These are phyloP conservation scores for Chaetomium olivaceum DNA, from an alignment of 2,329 filamentous ascomycete genomes.

Conservation along the genomic window DNA sequence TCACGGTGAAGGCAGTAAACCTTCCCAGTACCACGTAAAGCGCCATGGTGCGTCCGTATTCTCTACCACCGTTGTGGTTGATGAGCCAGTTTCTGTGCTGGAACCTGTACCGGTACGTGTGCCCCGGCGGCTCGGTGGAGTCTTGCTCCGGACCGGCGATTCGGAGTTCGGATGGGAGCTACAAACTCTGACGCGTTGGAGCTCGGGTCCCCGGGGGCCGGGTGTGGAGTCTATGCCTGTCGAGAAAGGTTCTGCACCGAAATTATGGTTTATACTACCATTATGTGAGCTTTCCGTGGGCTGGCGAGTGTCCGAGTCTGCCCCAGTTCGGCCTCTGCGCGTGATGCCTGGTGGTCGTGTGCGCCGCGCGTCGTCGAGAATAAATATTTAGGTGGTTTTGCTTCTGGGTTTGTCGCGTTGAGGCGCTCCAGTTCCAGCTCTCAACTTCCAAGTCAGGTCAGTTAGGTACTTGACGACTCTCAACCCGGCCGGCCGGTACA, in stretches of 20 bases:
- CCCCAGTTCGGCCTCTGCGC: background rate
- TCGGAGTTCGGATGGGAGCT: slow-evolving; percentile 2
- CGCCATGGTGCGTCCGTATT: slow-evolving; percentile 12
- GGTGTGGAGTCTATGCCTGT: background rate
- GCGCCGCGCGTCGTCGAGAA: background rate
- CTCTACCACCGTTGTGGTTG: slow-evolving; percentile 8
- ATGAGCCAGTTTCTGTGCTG: background rate
- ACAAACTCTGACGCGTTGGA: background rate
- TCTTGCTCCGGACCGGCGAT: background rate
- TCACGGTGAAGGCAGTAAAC: slow-evolving; percentile 27
- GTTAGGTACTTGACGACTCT: background rate
- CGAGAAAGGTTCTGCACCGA: slow-evolving; percentile 1
- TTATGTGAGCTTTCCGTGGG: background rate
- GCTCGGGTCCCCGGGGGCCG: background rate
- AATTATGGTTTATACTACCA: background rate
- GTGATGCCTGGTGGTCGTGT: background rate
- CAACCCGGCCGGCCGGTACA: slow-evolving; percentile 12
- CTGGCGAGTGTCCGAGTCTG: background rate
- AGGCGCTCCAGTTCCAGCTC: background rate
- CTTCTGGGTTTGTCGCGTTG: slow-evolving; percentile 1
- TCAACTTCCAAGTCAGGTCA: background rate
- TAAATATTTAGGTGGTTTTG: background rate
- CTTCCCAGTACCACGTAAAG: slow-evolving; percentile 20
- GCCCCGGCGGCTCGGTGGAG: background rate
- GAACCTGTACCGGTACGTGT: background rate